phyloP scores from a whole-genome alignment of 2,329 filamentous ascomycete species.

The Dryadomyces quercivorus region DNA sequence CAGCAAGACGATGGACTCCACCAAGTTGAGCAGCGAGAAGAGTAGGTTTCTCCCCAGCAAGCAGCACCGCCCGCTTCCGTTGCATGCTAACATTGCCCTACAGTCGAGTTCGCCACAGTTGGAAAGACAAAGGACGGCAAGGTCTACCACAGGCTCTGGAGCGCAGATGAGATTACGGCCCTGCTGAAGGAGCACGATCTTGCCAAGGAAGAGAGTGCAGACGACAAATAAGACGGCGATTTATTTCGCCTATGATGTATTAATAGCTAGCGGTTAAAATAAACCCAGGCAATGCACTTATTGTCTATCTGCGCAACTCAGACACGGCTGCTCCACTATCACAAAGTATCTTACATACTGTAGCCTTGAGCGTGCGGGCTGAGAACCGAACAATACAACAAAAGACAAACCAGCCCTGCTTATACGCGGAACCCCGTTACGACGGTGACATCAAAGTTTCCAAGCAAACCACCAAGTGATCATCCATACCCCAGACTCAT shows the following conservation, averaged over 20 bases:
- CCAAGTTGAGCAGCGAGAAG: constrained; percentile 97
- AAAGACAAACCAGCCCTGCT: no score
- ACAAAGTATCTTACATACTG: no score
- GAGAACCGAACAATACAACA: no score
- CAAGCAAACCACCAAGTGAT: no score
- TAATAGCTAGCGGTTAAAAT: background rate
- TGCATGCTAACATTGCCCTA: background rate
- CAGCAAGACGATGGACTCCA: constrained; percentile 99
- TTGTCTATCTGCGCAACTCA: no score
- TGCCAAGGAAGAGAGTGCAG: constrained; percentile 69
- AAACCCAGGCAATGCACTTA: background rate
- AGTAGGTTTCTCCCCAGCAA: constrained; percentile 46
- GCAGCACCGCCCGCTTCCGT: background rate
- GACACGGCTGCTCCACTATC: no score
- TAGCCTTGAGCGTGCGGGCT: no score
- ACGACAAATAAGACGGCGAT: constrained; percentile 40
- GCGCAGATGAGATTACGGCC: constrained; percentile 87
- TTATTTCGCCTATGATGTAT: background rate
- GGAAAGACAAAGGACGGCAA: constrained; percentile 90
- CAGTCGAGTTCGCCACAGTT: constrained; percentile 96
- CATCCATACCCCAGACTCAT: background rate
- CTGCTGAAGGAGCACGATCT: constrained; percentile 91
- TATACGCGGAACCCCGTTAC: no score
- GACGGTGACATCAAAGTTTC: no score
- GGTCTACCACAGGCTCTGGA: constrained; percentile 97